Evolutionary conservation across 2,329 filamentous ascomycete genomes (phyloP), one percentile per base, ranked within the genome.

Genomic region (Chalara sp.): DNA sequence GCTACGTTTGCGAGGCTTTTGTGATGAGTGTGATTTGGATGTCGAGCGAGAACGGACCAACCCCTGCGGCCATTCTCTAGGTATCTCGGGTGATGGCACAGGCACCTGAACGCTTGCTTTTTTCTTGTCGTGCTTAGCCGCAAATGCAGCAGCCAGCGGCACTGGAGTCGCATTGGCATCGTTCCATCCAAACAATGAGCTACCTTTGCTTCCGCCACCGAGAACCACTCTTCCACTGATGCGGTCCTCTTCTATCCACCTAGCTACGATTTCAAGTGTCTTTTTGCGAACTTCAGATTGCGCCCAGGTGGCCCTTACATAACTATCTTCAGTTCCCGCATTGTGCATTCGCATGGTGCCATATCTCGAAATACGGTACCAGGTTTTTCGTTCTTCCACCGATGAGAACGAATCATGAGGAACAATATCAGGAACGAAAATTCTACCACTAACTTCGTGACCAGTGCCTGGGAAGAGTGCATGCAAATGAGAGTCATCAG

Each of bases 171-270:
- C 72, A 13, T 72, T 70, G 11, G 74, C 75, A 56, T 83, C 77
- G 51, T 60, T 64, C 81, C 81, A 85, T 32, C 81, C 79, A 63
- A 84, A 85, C 56, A 78, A 72, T 33, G 72, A 73, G 51, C 71
- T 73, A 5, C 70, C 71, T 39, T 73, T 75, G 13, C 72, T 70
- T 13, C 64, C 64, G 29, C 72, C 72, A 6, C 72, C 74, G 7
- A 77, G 64, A 1, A 68, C 69, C 10, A 72, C 66, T 45, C 74
- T 73, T 1, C 79, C 78, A 2, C 76, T 70, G 31, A 80, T 76
- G 0, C 78, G 78, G 57, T 82, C 81, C 58, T 84, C 78, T 57
- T 83, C 79, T 73, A 84, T 81, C 83, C 83, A 86, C 30, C 79
- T 73, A 30, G 77, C 72, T 13, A 86, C 81, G 40, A 80, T 79